Percentiles rank a stretch among this genome's conserved stretches.
Conservation (phyloP, 2,329 filamentous ascomycete genomes). For the Tolypocladium guangdongense region DNA sequence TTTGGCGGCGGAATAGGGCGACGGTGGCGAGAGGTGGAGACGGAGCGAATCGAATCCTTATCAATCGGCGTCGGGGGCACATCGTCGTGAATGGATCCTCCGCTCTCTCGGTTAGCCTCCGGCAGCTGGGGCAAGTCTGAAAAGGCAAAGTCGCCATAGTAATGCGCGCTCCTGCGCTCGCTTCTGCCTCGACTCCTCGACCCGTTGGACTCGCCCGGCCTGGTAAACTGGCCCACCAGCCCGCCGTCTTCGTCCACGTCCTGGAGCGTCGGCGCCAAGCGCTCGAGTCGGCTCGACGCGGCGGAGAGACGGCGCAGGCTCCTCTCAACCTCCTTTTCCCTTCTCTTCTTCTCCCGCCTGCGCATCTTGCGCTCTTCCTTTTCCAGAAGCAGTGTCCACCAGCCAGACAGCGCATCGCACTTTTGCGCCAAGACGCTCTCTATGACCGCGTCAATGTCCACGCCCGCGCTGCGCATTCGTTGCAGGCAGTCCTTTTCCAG, state of each 20-base stretch:
- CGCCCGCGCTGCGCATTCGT: slow-evolving; percentile 85
- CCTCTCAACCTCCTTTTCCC: slow-evolving; percentile 73
- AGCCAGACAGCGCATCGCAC: slow-evolving; percentile 83
- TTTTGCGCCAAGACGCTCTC: slow-evolving; percentile 85
- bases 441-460: slow-evolving; percentile 88
- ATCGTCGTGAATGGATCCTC: slow-evolving; percentile 15
- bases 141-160: slow-evolving; percentile 49
- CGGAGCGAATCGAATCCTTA: slow-evolving; percentile 65
- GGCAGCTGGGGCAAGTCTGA: slow-evolving; percentile 69
- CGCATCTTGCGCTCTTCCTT: slow-evolving; percentile 85
- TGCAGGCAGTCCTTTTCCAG: slow-evolving; percentile 87
- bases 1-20: slow-evolving; percentile 76
- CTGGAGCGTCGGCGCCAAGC: slow-evolving; percentile 63
- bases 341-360: slow-evolving; percentile 70
- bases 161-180: slow-evolving; percentile 62
- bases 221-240: slow-evolving; percentile 32
- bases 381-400: slow-evolving; percentile 91
- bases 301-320: slow-evolving; percentile 74
- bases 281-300: slow-evolving; percentile 76
- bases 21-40: slow-evolving; percentile 66
- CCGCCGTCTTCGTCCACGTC: slow-evolving; percentile 71
- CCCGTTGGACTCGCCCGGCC: slow-evolving; percentile 28
- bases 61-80: slow-evolving; percentile 63
- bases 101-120: slow-evolving; percentile 38
- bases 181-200: slow-evolving; percentile 66